Base-by-base conservation (phyloP, 306 rosid species). In the Boehmeria nivea region DNA sequence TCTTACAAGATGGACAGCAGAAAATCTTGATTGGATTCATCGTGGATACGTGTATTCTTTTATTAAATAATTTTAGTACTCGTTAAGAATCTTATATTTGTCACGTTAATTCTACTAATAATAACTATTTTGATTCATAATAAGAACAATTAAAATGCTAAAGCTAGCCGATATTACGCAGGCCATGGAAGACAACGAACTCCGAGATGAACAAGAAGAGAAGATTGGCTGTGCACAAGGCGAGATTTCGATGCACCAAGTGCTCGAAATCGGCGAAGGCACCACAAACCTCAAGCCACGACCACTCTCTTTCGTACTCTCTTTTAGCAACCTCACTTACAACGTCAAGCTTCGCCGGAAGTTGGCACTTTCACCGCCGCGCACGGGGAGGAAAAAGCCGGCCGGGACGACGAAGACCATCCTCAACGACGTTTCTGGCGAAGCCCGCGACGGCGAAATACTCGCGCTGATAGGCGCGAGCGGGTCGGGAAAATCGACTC, bases 391-490 rank as follows among this genome's bases (percentile, higher is more conserved):
- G 10, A 20, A 12, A 71, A 31, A 31, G 17, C 94, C 0, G 62
- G 50, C 0, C 54, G 34, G 0, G 87, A 72, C 0, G 89, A 79
- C 36, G 43, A 60, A 81, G 78, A 86, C 83, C 24, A 77, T 89
- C 0, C 67, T 89, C 6, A 76, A 83, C 23, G 85, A 86, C 34
- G 81, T 89, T 60, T 83, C 94, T 20, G 95, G 95, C 12, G 97
- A 81, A 53, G 95, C 95, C 0, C 81, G 83, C 0, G 95, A 89
- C 33, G 97, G 97, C 0, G 95, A 89, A 69, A 82, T 89, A 46
- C 66, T 89, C 39, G 95, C 95, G 6, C 86, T 89, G 6, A 78
- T 89, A 2, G 97, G 97, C 2, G 94, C 97, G 0, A 86, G 95
- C 26, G 97, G 97, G 2, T 86, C 97, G 0, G 97, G 97, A 0